Conservation (phyloP, 352 stramenopile genomes). For the Globisporangium perplexum region DNA sequence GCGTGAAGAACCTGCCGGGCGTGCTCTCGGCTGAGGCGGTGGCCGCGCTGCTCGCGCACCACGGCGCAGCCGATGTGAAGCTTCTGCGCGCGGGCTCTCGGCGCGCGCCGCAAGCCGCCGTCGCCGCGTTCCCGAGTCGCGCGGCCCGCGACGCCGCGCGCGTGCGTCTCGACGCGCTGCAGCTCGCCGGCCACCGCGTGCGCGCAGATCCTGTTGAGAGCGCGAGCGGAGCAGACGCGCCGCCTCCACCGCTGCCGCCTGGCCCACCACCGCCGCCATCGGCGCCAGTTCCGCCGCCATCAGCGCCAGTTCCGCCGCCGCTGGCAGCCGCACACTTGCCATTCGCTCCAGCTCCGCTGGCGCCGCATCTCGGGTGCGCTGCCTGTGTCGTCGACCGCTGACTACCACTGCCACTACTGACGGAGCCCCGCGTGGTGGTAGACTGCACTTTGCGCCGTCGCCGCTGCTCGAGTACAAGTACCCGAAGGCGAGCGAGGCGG, state of each 20-base stretch:
- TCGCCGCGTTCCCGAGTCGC: constrained; percentile 34
- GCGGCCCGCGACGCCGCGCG: constrained; percentile 32
- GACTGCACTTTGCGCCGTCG: constrained; percentile 80
- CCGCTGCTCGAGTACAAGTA: constrained; percentile 87
- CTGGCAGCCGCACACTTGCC: not conserved
- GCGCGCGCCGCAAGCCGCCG: constrained; percentile 28
- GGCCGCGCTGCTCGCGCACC: constrained; percentile 49
- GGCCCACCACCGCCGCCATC: constrained; percentile 19
- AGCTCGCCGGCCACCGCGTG: constrained; percentile 52
- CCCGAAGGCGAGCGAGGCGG: constrained; percentile 60
- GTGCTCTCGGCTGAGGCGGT: constrained; percentile 53
- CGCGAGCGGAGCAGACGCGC: constrained; percentile 6
- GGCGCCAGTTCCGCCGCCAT: constrained; percentile 1
- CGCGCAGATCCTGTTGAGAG: constrained; percentile 8
- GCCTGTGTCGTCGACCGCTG: not conserved
- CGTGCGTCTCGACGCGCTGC: constrained; percentile 31
- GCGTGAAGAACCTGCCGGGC: constrained; percentile 52
- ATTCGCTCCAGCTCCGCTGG: constrained; percentile 39
- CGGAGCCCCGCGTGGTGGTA: constrained; percentile 8
- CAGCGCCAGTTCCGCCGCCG: not conserved
- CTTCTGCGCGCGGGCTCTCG: constrained; percentile 26
- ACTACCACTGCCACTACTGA: no score
- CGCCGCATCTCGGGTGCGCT: constrained; percentile 67
- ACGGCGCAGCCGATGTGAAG: constrained; percentile 42
- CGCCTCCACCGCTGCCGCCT: constrained; percentile 27